These are phyloP conservation scores for Parachlorella kessleri DNA, from an alignment of 139 green algal species.

Conservation along the genomic window DNA sequence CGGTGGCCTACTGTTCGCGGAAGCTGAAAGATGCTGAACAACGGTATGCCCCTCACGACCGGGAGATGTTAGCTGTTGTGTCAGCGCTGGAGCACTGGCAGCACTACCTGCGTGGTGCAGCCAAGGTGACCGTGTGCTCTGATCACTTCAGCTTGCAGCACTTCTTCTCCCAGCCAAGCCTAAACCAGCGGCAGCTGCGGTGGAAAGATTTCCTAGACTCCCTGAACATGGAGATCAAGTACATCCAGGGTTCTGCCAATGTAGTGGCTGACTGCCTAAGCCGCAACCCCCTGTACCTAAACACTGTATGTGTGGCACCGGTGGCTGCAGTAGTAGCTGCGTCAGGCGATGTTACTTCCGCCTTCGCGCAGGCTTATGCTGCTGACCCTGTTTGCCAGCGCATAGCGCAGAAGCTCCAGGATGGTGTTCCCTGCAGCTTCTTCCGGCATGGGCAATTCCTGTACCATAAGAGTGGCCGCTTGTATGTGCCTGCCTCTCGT, in stretches of 20 bases:
- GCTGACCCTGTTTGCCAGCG: no score
- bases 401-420: no score
- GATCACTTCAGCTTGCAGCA: constrained; percentile 42
- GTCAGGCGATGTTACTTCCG: no score
- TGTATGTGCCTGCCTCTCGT: background rate
- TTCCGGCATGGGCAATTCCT: no score
- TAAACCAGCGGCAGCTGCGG: constrained; percentile 7
- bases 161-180: constrained; percentile 17
- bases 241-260: constrained; percentile 44
- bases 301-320: no score
- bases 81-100: constrained; percentile 36
- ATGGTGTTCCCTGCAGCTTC: no score
- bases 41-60: constrained; percentile 49
- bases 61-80: constrained; percentile 52
- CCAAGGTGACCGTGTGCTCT: constrained; percentile 25
- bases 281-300: no score
- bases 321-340: no score
- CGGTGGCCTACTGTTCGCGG: constrained; percentile 41
- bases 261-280: constrained; percentile 44
- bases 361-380: no score
- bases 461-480: no score
- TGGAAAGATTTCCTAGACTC: constrained; percentile 25
- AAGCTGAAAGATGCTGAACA: constrained; percentile 41
- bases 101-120: constrained; percentile 40
- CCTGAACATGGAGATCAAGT: constrained; percentile 37